Base-by-base conservation (phyloP, 164 flowering plant genomes). In the Tetracentron sinense region DNA sequence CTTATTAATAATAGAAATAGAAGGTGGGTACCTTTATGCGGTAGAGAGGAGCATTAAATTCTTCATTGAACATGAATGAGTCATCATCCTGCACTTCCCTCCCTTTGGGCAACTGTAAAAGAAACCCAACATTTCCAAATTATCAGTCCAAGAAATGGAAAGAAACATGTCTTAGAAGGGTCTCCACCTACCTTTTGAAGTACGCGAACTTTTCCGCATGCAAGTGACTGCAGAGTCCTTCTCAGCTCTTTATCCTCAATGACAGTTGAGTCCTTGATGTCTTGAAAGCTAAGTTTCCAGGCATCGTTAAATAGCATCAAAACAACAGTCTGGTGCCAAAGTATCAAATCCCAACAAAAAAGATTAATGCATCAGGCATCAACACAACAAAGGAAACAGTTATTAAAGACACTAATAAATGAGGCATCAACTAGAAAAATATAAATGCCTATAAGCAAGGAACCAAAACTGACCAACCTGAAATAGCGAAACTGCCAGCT, bases 171-270 rank as follows among this genome's bases (percentile, higher is more conserved):
- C 6, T 30, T 47, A 44, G 17, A 47, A 16, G 44, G 30, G 30
- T 25, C 10, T 30, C 33, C 30, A 66, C 77, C 46, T 55, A 90
- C 97, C 91, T 91, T 91, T 56, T 74, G 91, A 63, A 91, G 92
- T 51, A 89, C 89, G 14, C 96, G 87, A 47, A 89, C 84, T 85
- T 89, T 89, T 50, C 96, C 96, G 69, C 96, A 86, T 6, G 97
- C 97, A 64, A 91, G 88, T 46, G 97, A 88, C 70, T 87, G 97
- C 68, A 91, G 65, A 61, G 97, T 91, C 74, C 96, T 89, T 42
- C 96, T 77, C 64, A 91, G 75, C 74, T 91, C 97, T 79, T 89
- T 91, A 61, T 89, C 97, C 82, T 91, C 97, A 54, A 91, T 84
- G 23, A 86, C 79, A 26, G 96, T 89, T 12, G 97, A 72, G 35